Conservation (phyloP, 306 rosid species). For the Vigna reflexopilosa region DNA sequence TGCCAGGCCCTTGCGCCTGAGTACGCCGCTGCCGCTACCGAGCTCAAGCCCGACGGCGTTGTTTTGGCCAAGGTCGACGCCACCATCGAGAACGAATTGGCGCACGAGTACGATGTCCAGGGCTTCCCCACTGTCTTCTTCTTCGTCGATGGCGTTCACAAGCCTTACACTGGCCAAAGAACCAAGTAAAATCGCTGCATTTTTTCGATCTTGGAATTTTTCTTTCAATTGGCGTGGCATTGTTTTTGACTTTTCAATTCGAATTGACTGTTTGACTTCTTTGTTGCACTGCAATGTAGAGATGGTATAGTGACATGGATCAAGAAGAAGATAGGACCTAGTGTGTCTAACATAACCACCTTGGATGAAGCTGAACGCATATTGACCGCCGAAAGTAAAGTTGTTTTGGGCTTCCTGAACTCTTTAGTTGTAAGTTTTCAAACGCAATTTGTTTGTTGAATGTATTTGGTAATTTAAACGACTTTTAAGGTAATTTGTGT, state of each 20-base stretch:
- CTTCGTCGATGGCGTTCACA: conserved; percentile 85
- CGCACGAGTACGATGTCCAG: conserved; percentile 83
- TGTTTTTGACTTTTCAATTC: not conserved
- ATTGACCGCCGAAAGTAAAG: conserved; percentile 73
- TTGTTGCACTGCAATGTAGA: conserved; percentile 46
- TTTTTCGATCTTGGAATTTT: conserved; percentile 11
- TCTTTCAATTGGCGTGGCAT: not conserved
- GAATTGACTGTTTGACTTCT: not conserved
- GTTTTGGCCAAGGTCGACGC: conserved; percentile 91
- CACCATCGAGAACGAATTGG: conserved; percentile 77
- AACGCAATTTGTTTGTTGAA: conserved; percentile 21
- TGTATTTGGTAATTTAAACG: not conserved
- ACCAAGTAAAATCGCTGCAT: conserved; percentile 59
- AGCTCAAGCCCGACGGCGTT: conserved; percentile 72
- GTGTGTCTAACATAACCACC: conserved; percentile 74
- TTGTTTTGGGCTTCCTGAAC: conserved; percentile 87
- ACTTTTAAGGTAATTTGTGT: not conserved
- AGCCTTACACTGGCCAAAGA: conserved; percentile 83
- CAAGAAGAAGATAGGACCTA: conserved; percentile 95
- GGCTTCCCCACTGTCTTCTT: conserved; percentile 85
- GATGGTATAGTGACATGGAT: conserved; percentile 92
- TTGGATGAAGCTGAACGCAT: conserved; percentile 81
- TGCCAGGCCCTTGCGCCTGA: conserved; percentile 92
- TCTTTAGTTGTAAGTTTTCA: conserved; percentile 79
- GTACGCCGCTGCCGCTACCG: conserved; percentile 93